Evolutionary conservation across 768 basidiomycete genomes (phyloP).

Genomic region (Boletus coccyginus): DNA sequence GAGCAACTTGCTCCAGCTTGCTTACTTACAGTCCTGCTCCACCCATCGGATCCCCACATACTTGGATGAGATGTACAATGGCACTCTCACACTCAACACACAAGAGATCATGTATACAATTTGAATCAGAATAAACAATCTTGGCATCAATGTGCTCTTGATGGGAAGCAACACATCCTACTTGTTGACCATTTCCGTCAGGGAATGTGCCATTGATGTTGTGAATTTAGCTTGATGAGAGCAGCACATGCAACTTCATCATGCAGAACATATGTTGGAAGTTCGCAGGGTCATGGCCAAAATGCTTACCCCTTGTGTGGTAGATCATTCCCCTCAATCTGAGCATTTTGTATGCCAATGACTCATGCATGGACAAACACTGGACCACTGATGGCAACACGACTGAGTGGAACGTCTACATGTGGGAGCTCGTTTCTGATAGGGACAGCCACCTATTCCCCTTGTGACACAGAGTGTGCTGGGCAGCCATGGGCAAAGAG

Average conservation of each 20-base stretch:
- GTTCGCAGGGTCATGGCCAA: not conserved
- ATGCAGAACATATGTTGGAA: constrained; percentile 57
- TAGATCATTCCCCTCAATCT: constrained; percentile 59
- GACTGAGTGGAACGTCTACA: constrained; percentile 56
- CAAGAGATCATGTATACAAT: constrained; percentile 58
- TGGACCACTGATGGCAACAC: constrained; percentile 52
- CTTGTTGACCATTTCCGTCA: constrained; percentile 57
- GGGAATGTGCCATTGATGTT: constrained; percentile 58
- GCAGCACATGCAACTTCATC: constrained; percentile 63
- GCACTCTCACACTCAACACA: constrained; percentile 34
- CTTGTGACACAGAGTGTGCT: too few species aligned
- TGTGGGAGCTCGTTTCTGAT: constrained; percentile 55
- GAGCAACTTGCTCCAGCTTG: constrained; percentile 65
- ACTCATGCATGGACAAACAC: constrained; percentile 47
- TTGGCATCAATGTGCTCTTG: constrained; percentile 52
- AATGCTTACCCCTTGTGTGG: not conserved
- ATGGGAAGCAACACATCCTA: constrained; percentile 44
- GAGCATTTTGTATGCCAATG: constrained; percentile 44
- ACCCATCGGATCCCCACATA: constrained; percentile 52
- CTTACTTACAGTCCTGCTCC: constrained; percentile 59
- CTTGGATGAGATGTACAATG: constrained; percentile 43
- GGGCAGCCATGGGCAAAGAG: too few species aligned
- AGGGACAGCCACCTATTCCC: too few species aligned
- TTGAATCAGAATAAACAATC: constrained; percentile 70
- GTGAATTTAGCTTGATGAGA: constrained; percentile 52